Evolutionary conservation across 192 early-diverging fungal genomes (phyloP).

Genomic region (Spizellomyces punctatus): DNA sequence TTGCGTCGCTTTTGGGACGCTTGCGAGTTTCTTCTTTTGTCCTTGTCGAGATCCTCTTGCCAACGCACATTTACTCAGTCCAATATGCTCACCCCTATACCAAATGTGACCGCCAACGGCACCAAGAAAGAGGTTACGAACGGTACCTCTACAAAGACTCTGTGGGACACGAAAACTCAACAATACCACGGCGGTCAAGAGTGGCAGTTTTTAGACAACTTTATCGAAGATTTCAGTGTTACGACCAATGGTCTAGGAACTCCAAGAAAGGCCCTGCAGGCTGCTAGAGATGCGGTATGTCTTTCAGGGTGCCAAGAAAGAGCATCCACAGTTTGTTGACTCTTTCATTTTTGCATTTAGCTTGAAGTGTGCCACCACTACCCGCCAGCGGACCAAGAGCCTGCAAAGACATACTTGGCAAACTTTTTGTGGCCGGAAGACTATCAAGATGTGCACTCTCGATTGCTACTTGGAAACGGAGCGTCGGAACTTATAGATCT

Average conservation of each 20-base stretch:
- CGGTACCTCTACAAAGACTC: constrained; percentile 2
- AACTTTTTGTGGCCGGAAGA: constrained; percentile 76
- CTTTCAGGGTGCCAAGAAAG: not conserved
- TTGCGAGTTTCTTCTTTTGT: too few species aligned
- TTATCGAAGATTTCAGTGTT: constrained; percentile 90
- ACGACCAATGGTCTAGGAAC: constrained; percentile 89
- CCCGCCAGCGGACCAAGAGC: constrained; percentile 90
- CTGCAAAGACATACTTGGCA: constrained; percentile 80
- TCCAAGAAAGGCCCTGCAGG: constrained; percentile 71
- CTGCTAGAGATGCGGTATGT: constrained; percentile 69
- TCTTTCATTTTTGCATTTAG: not conserved
- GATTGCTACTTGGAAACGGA: constrained; percentile 84
- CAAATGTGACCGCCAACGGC: not conserved
- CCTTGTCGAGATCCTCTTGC: too few species aligned
- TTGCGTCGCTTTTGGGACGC: too few species aligned
- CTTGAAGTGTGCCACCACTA: constrained; percentile 78
- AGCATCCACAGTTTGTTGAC: not conserved
- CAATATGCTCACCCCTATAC: not conserved
- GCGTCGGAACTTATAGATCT: constrained; percentile 91
- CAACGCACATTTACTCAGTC: too few species aligned
- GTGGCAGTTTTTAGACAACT: constrained; percentile 76
- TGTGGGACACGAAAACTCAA: constrained; percentile 88
- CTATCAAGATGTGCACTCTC: constrained; percentile 56
- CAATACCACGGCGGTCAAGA: constrained; percentile 85
- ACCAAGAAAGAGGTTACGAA: not conserved